Base-by-base conservation (phyloP, 2,329 filamentous ascomycete genomes). In the Aspergillus aculeatinus region DNA sequence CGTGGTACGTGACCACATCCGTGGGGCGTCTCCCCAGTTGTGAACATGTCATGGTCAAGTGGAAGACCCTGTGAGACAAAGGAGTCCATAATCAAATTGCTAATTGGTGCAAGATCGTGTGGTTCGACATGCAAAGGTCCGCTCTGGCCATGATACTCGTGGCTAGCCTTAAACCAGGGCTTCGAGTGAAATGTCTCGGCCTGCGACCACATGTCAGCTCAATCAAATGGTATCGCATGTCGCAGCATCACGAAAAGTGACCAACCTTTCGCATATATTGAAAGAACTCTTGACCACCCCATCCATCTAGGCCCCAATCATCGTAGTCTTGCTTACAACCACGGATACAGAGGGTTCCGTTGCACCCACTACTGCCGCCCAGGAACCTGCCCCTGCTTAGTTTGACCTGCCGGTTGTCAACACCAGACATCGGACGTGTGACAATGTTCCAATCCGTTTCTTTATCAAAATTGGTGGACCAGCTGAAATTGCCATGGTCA, bases 21-120 rank as follows among this genome's bases (percentile, higher is more conserved):
- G 55, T 85, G 80, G 1, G 83, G 71, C 21, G 78, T 79, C 31
- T 81, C 76, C 19, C 82, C 81, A 25, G 79, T 82, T 0, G 80
- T 80, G 67, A 87, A 87, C 82, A 87, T 86, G 62, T 88, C 85
- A 19, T 79, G 77, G 47, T 84, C 78, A n/a, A 85, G 74, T 0
- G 81, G 79, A 0, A 87, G 70, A 58, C 84, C 85, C 60, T 81
- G 74, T 2, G 81, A 82, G 9, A 83, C 72, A 72, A 86, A 81
- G 0, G 84, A 86, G 51, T 86, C 78, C 29, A 82, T 74, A 10
- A 87, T 70, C 31, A 82, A 76, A 49, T 85, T 72, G 2, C 84
- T 85, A 35, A 87, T 87, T 1, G 84, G 84, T 2, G 83, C 83
- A 1, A 85, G 73, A 60, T 86, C 83, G 60, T 87, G 83, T 0